A percentile compares a stretch with the other conserved stretches of the same genome.
Evolutionary conservation across 495 filamentous ascomycete genomes (phyloP).

Genomic region (Hyaloscypha hepaticicola): DNA sequence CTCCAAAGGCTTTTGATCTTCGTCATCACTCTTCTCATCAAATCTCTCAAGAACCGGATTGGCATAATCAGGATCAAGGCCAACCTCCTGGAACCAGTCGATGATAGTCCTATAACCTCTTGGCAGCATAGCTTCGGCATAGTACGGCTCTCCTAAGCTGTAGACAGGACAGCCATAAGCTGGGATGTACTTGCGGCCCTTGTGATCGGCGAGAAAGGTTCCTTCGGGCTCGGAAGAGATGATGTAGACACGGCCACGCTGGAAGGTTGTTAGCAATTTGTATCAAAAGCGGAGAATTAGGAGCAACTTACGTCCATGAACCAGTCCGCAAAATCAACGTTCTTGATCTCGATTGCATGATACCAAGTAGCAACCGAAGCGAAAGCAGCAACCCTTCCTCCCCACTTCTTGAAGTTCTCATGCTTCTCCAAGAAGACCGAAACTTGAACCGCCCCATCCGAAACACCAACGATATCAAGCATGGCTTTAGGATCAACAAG

Average conservation of each 20-base stretch:
- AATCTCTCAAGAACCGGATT: slow-evolving; percentile 18
- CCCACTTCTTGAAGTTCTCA: slow-evolving; percentile 51
- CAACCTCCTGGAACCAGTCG: slow-evolving; percentile 46
- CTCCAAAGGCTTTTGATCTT: slow-evolving; percentile 1
- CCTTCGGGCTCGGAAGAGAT: slow-evolving; percentile 48
- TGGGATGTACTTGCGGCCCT: slow-evolving; percentile 35
- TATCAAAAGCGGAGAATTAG: slow-evolving; percentile 1
- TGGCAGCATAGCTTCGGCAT: slow-evolving; percentile 41
- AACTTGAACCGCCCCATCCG: slow-evolving; percentile 53
- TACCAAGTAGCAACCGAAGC: slow-evolving; percentile 39
- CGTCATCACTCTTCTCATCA: slow-evolving; percentile 10
- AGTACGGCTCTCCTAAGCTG: slow-evolving; percentile 41
- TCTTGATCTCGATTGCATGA: slow-evolving; percentile 31
- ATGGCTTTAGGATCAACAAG: slow-evolving; percentile 44
- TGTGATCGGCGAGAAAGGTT: slow-evolving; percentile 45
- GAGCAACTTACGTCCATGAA: slow-evolving; percentile 44
- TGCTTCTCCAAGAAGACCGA: slow-evolving; percentile 51
- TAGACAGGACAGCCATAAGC: slow-evolving; percentile 45
- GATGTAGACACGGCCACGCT: slow-evolving; percentile 63
- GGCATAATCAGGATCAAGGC: slow-evolving; percentile 16
- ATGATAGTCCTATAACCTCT: slow-evolving; percentile 38
- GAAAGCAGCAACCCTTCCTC: slow-evolving; percentile 37
- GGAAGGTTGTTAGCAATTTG: slow-evolving; percentile 4
- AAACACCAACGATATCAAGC: slow-evolving; percentile 65
- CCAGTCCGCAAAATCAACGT: slow-evolving; percentile 44